These are phyloP conservation scores for Durotheca rogersii DNA, from an alignment of 495 filamentous ascomycete species.

Conservation along the genomic window DNA sequence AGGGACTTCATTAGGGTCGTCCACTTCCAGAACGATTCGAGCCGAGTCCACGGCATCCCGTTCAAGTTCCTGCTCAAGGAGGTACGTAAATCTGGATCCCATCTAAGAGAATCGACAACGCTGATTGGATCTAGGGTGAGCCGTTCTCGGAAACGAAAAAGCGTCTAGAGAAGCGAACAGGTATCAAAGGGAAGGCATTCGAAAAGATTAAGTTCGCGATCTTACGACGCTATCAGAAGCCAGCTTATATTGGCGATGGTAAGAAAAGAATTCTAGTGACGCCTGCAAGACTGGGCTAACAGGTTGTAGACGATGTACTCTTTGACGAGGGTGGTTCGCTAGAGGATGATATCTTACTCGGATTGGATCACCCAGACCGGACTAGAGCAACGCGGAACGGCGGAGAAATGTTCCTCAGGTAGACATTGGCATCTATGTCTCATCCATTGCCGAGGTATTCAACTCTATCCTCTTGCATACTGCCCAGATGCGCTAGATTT, in stretches of 20 bases:
- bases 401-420: slow-evolving; percentile 59
- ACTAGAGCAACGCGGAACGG: slow-evolving; percentile 53
- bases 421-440: slow-evolving; percentile 23
- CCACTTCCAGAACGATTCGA: slow-evolving; percentile 87
- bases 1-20: slow-evolving; percentile 72
- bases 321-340: slow-evolving; percentile 63
- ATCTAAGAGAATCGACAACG: neutral
- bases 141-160: slow-evolving; percentile 88
- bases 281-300: slow-evolving; percentile 12
- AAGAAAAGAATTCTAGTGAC: slow-evolving; percentile 37
- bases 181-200: slow-evolving; percentile 95
- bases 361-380: slow-evolving; percentile 86
- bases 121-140: slow-evolving; percentile 63
- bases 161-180: slow-evolving; percentile 82
- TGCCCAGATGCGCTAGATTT: neutral
- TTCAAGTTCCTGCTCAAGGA: slow-evolving; percentile 88
- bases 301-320: slow-evolving; percentile 72
- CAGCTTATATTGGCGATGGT: slow-evolving; percentile 88
- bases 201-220: slow-evolving; percentile 98
- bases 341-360: slow-evolving; percentile 73
- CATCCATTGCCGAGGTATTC: slow-evolving; percentile 1
- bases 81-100: slow-evolving; percentile 55
- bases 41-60: slow-evolving; percentile 72
- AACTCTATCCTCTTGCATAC: neutral
- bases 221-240: slow-evolving; percentile 72